Base-by-base conservation (phyloP, 139 green algal species). In the Microglena sp. region DNA sequence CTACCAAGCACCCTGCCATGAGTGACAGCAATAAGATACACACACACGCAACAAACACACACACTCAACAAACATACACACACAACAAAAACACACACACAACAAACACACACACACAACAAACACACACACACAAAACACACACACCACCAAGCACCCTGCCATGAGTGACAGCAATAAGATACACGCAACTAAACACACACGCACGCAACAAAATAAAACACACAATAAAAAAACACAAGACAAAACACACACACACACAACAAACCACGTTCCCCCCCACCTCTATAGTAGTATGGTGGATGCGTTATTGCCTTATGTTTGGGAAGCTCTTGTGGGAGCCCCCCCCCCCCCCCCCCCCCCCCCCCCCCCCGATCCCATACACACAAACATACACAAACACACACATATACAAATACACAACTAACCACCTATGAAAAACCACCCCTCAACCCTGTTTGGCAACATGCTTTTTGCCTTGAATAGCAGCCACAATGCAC, bases 1-100 rank as follows among this genome's bases (percentile, higher is more conserved):
- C n/a, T n/a, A n/a, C n/a, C n/a, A n/a, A n/a, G n/a, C n/a, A n/a
- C n/a, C n/a, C n/a, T n/a, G n/a, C n/a, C n/a, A 66, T 78, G 6
- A 73, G 86, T 59, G 72, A 86, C 63, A 78, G 84, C 28, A 79
- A 80, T 53, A 60, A 67, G 60, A 68, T 88, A 29, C 74, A 79
- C 0, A 46, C 73, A 4, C 79, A 84, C 5, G 79, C 82, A n/a
- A n/a, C n/a, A n/a, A n/a, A n/a, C n/a, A n/a, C 22, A 64, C 18
- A 58, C 55, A 62, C 40, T 27, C 27, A 36, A 5, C 21, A 62
- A 5, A 26, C 55, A 33, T 29, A 62, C 55, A 62, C 11, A 33
- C 27, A 29, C 11, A 29, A 57, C 55, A 36, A 27, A 36, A 7
- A 33, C 55, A 62, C 55, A 62, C 27, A 33, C 5, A 35, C 24